Conservation (phyloP, 306 rosid species). For the Acacia acuminata region DNA sequence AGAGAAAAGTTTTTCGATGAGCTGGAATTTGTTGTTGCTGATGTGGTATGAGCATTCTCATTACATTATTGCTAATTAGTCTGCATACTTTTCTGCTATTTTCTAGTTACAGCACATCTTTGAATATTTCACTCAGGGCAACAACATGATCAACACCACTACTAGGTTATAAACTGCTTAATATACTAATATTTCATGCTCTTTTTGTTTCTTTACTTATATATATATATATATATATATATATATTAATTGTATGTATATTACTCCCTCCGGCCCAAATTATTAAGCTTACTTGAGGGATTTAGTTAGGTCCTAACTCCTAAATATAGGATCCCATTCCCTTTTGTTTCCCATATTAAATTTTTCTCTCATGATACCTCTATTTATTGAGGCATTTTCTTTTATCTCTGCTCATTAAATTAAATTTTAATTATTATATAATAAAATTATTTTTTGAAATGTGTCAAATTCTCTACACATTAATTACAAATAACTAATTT, state of each 20-base stretch:
- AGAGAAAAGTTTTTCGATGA: constrained; percentile 91
- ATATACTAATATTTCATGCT: background rate
- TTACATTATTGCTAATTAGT: background rate
- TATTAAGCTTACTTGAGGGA: background rate
- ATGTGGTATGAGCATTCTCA: constrained; percentile 70
- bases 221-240: too few relatives aligned
- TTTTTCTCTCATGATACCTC: background rate
- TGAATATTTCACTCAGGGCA: background rate
- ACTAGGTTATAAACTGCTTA: background rate
- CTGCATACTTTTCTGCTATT: background rate
- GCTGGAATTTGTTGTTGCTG: constrained; percentile 90
- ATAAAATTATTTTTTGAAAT: background rate
- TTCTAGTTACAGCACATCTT: background rate
- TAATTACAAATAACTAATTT: background rate
- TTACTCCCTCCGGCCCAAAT: background rate
- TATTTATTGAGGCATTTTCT: background rate
- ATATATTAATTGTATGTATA: background rate
- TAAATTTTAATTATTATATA: too few relatives aligned
- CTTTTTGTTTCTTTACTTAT: background rate
- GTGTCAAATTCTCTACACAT: background rate
- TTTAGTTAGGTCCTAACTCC: background rate
- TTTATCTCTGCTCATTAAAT: background rate
- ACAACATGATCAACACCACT: background rate
- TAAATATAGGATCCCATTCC: background rate
- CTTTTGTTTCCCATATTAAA: background rate